These are phyloP conservation scores for Monoraphidium neglectum DNA, from an alignment of 139 green algal species.

Conservation along the genomic window DNA sequence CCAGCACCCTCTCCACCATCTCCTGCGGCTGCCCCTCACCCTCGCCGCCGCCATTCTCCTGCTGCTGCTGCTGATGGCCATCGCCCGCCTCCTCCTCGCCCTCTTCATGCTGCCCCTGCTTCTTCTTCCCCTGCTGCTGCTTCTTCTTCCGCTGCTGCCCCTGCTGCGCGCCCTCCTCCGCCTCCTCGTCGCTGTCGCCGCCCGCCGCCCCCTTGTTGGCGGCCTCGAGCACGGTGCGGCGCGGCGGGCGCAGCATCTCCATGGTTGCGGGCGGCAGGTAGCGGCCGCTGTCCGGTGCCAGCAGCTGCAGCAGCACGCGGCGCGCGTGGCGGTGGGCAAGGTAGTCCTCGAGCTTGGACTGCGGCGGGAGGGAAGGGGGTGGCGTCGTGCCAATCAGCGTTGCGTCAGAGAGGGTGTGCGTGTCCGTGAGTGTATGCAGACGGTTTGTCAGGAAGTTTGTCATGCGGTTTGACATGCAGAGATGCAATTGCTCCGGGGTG, in stretches of 20 bases:
- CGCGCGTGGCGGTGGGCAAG: conserved; percentile 48
- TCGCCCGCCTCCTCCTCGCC: conserved; percentile 26
- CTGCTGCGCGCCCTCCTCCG: conserved; percentile 5
- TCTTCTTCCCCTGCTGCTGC: not conserved
- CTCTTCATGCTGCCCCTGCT: not conserved
- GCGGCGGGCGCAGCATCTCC: conserved; percentile 56
- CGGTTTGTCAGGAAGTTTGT: no score
- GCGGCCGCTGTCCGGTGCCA: conserved; percentile 61
- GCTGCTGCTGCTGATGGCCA: not conserved
- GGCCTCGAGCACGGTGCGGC: conserved; percentile 31
- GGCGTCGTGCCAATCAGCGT: not conserved
- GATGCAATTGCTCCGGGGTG: no score
- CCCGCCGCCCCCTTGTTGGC: not conserved
- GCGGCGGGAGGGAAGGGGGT: no score
- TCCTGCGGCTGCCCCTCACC: conserved; percentile 1
- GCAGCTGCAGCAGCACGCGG: conserved; percentile 73
- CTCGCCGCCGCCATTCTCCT: conserved; percentile 18
- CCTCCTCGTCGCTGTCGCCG: conserved; percentile 16
- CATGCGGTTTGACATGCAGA: no score
- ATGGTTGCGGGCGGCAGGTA: conserved; percentile 65
- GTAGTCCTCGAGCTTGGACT: conserved; percentile 62
- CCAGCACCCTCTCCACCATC: conserved; percentile 47
- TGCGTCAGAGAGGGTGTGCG: no score
- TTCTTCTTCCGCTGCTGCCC: not conserved
- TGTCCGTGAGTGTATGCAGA: no score